Conservation (phyloP, 768 basidiomycete genomes). For the Russula vinacea region DNA sequence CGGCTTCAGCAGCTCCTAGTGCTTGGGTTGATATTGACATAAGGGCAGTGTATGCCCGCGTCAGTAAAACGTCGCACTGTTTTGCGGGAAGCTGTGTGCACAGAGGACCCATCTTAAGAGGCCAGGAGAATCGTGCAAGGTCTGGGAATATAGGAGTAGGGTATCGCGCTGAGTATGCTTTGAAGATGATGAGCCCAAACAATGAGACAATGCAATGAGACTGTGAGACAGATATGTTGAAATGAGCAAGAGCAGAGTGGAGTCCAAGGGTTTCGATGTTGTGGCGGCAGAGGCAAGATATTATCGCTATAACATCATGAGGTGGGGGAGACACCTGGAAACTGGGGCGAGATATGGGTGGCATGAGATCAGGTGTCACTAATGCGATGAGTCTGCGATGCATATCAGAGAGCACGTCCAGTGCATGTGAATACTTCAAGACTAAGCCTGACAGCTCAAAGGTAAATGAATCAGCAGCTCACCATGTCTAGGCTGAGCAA, state of each 20-base stretch:
- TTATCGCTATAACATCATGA: slow-evolving; percentile 29
- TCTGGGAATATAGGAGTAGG: slow-evolving; percentile 34
- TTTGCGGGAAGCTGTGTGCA: slow-evolving; percentile 47
- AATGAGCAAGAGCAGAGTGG: slow-evolving; percentile 48
- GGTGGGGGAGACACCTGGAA: slow-evolving; percentile 26
- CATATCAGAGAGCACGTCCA: slow-evolving; percentile 47
- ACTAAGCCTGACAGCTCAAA: neutral
- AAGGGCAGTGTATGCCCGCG: slow-evolving; percentile 55
- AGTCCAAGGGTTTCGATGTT: slow-evolving; percentile 34
- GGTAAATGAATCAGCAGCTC: slow-evolving; percentile 34
- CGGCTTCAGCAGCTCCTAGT: slow-evolving; percentile 28
- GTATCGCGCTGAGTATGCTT: slow-evolving; percentile 17
- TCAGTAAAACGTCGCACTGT: slow-evolving; percentile 56
- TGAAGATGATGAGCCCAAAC: slow-evolving; percentile 26
- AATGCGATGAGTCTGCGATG: slow-evolving; percentile 43
- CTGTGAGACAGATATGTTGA: slow-evolving; percentile 60
- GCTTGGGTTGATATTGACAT: slow-evolving; percentile 36
- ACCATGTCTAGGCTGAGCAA: slow-evolving; percentile 70
- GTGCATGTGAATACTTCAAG: slow-evolving; percentile 52
- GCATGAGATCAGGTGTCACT: neutral
- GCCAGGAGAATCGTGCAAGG: slow-evolving; percentile 38
- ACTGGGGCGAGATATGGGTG: slow-evolving; percentile 13
- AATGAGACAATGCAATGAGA: slow-evolving; percentile 43
- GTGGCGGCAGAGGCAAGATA: slow-evolving; percentile 46
- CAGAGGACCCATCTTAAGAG: slow-evolving; percentile 53